These are phyloP conservation scores for Chrysophaeum taylorii DNA, from an alignment of 352 stramenopile species.

Conservation along the genomic window DNA sequence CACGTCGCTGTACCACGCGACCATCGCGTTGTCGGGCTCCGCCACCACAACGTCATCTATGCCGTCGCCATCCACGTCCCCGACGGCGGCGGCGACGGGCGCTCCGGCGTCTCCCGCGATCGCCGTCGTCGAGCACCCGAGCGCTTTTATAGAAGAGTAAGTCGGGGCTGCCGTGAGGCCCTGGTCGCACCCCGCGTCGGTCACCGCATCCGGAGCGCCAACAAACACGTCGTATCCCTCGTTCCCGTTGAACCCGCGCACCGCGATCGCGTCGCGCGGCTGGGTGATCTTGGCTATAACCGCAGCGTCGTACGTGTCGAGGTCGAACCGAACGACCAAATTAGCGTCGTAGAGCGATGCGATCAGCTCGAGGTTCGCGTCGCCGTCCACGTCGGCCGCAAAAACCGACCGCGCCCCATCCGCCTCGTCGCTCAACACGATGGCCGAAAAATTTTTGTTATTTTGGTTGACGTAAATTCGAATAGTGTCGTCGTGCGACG, in stretches of 20 bases:
- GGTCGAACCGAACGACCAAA: neutral
- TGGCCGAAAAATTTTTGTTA: neutral
- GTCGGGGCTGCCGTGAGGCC: too few relatives aligned
- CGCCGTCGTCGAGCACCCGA: neutral
- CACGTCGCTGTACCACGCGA: neutral
- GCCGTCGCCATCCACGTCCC: neutral
- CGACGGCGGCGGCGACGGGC: neutral
- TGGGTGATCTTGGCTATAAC: too few relatives aligned
- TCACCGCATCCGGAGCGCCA: too few relatives aligned
- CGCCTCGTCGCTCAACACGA: neutral
- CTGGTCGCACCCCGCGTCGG: too few relatives aligned
- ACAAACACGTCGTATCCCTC: too few relatives aligned
- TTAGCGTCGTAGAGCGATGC: slow-evolving; percentile 2
- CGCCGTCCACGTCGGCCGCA: slow-evolving; percentile 24
- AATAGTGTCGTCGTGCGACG: slow-evolving; percentile 25
- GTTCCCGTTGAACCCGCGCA: too few relatives aligned
- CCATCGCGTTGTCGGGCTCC: neutral
- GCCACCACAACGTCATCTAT: neutral
- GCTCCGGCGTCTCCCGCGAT: neutral
- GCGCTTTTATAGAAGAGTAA: too few relatives aligned
- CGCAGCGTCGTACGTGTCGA: too few relatives aligned
- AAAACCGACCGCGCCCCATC: neutral
- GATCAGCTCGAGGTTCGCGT: slow-evolving; percentile 15
- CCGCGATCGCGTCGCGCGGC: too few relatives aligned
- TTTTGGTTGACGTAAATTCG: slow-evolving; percentile 25